phyloP scores from a whole-genome alignment of 768 basidiomycete genomes.

The Botryobasidium botryosum region DNA sequence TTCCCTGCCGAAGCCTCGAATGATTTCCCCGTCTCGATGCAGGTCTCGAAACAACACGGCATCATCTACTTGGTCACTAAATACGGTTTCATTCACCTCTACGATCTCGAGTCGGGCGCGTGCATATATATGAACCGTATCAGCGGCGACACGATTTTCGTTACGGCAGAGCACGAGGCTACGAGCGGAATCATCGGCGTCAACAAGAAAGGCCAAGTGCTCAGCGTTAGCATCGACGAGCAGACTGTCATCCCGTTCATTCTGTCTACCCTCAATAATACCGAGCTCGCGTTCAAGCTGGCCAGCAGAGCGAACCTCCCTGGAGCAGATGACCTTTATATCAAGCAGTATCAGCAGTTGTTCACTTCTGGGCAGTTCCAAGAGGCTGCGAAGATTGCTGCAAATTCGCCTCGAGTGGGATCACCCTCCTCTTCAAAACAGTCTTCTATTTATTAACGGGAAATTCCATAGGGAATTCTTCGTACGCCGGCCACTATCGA shows the following conservation, averaged over 20 bases:
- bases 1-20: conserved; percentile 97
- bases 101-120: conserved; percentile 91
- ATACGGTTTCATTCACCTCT: conserved; percentile 97
- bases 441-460: not conserved
- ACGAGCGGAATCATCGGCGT: conserved; percentile 95
- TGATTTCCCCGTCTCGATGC: conserved; percentile 99
- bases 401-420: conserved; percentile 80
- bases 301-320: conserved; percentile 92
- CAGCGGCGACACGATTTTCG: conserved; percentile 97
- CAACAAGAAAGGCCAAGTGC: conserved; percentile 97
- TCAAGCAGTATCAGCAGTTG: conserved; percentile 83
- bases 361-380: conserved; percentile 78
- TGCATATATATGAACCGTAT: conserved; percentile 99
- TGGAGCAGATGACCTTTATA: conserved; percentile 92
- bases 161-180: conserved; percentile 90
- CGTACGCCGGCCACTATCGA: conserved; percentile 93
- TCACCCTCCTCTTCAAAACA: not conserved
- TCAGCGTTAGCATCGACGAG: conserved; percentile 94
- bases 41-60: conserved; percentile 92
- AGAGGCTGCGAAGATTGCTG: conserved; percentile 95
- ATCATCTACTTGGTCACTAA: conserved; percentile 97
- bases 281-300: conserved; percentile 94
- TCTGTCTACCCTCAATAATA: conserved; percentile 83
- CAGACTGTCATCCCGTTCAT: conserved; percentile 93
- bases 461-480: conserved; percentile 55